These are phyloP conservation scores for Gastrolobium bilobum DNA, from an alignment of 306 rosid genomes.

Conservation along the genomic window DNA sequence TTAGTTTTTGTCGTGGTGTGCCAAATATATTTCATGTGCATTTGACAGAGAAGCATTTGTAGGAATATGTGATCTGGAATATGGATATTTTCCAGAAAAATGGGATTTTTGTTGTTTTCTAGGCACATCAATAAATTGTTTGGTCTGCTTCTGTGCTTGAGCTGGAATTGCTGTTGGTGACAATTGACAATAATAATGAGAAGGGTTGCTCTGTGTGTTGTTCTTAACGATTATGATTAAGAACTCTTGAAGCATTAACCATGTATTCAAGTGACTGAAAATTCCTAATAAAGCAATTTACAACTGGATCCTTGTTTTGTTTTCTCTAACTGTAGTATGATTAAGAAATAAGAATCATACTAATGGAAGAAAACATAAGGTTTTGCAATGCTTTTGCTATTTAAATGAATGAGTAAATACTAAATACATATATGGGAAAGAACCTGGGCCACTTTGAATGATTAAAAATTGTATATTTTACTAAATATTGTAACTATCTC, in stretches of 20 bases:
- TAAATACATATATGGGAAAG: not conserved
- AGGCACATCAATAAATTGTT: not conserved
- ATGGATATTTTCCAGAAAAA: constrained; percentile 34
- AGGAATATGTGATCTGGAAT: constrained; percentile 9
- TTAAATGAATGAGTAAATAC: not conserved
- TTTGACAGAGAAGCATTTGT: not conserved
- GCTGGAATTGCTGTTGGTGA: constrained; percentile 2
- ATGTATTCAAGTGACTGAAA: constrained; percentile 25
- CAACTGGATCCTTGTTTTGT: not conserved
- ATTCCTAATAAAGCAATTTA: constrained; percentile 11
- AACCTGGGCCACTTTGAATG: constrained; percentile 2
- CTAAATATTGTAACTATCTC: not conserved
- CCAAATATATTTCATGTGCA: not conserved
- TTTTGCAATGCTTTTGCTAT: not conserved
- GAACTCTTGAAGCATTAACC: not conserved
- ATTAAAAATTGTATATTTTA: not conserved
- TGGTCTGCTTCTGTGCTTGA: constrained; percentile 2
- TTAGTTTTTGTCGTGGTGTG: not conserved
- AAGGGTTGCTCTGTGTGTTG: not conserved
- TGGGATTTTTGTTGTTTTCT: not conserved
- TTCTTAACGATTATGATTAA: constrained; percentile 19
- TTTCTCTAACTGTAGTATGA: constrained; percentile 8
- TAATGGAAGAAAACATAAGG: constrained; percentile 7
- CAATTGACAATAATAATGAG: constrained; percentile 1
- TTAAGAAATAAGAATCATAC: constrained; percentile 29